Evolutionary conservation across 1,139 yeast species (phyloP).

Genomic region (Hemisphaericaspora lyxosophila): DNA sequence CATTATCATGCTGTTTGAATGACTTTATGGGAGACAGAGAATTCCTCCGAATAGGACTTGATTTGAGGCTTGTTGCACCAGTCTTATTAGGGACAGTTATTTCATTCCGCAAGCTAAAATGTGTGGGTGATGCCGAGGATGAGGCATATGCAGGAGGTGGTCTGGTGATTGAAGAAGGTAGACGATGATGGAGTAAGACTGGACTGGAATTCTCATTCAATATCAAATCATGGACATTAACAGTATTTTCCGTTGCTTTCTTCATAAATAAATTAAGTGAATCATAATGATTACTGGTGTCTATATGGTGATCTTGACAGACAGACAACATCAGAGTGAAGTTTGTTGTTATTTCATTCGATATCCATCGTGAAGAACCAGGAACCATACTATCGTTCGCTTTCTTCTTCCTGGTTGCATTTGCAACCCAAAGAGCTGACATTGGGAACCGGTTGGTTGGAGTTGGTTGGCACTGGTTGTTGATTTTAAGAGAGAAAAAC

Average conservation of each 20-base stretch:
- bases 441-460: too few relatives aligned
- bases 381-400: constrained; percentile 28
- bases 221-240: background rate
- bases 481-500: too few relatives aligned
- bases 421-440: constrained; percentile 36
- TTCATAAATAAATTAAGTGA: constrained; percentile 24
- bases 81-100: background rate
- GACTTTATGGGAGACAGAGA: background rate
- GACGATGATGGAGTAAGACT: background rate
- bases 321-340: constrained; percentile 28
- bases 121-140: background rate
- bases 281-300: constrained; percentile 16
- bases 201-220: background rate
- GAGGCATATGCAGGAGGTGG: background rate
- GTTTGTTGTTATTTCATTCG: constrained; percentile 31
- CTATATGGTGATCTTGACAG: constrained; percentile 21
- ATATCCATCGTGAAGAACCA: constrained; percentile 42
- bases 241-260: constrained; percentile 13
- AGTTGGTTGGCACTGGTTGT: too few relatives aligned
- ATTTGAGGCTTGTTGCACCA: background rate
- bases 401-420: constrained; percentile 28
- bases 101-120: background rate
- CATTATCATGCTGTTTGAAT: background rate
- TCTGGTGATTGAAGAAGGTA: too few relatives aligned
- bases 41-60: background rate